Conservation (phyloP, 257 asterid genomes). For the Solanum piurae region DNA sequence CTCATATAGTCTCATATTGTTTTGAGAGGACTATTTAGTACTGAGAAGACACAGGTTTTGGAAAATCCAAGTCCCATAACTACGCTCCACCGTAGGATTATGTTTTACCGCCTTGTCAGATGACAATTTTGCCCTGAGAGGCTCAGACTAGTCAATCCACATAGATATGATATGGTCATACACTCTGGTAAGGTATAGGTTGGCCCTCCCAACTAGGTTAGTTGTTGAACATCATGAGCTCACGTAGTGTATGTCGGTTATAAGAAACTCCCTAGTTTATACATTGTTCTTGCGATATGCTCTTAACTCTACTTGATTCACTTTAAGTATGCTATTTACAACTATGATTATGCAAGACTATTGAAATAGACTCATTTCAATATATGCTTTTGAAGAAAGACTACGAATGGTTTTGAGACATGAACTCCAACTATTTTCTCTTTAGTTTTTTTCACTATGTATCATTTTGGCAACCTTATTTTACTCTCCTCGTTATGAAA, state of each 20-base stretch:
- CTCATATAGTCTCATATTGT: not conserved
- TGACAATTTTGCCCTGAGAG: not conserved
- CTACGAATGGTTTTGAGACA: too few species aligned
- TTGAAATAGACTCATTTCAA: not conserved
- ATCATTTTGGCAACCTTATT: not conserved
- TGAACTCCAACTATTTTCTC: not conserved
- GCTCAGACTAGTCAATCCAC: not conserved
- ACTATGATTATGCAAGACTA: not conserved
- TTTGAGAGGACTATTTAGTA: too few species aligned
- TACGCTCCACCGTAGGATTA: not conserved
- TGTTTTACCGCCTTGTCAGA: not conserved
- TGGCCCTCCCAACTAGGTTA: not conserved
- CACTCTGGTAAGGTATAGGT: not conserved
- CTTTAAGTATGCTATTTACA: not conserved
- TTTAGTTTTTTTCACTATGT: too few species aligned
- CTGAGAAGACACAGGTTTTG: too few species aligned
- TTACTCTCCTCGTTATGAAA: not conserved
- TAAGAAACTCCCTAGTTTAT: not conserved
- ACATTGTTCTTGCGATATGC: not conserved
- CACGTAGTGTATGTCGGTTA: not conserved
- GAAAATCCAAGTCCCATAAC: not conserved
- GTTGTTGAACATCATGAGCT: too few species aligned
- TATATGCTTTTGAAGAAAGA: not conserved
- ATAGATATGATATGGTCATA: not conserved
- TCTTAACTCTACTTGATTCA: not conserved